Evolutionary conservation across 2,329 filamentous ascomycete species (phyloP).

Genomic region (Paraconiothyrium brasiliense): DNA sequence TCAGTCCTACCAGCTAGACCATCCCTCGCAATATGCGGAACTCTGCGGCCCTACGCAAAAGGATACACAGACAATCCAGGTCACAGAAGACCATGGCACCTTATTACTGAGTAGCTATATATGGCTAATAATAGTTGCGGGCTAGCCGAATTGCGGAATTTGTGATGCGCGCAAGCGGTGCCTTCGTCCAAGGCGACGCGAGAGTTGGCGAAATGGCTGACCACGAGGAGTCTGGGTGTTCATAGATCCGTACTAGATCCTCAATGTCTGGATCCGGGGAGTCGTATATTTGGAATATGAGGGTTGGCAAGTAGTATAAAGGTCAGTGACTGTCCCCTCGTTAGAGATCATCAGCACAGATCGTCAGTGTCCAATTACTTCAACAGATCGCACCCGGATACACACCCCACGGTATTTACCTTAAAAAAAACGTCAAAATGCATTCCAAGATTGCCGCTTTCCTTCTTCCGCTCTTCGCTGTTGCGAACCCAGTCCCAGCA

Average conservation of each 20-base stretch:
- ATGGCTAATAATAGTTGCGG: conserved; percentile 36
- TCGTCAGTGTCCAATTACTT: conserved; percentile 33
- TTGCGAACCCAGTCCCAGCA: conserved; percentile 38
- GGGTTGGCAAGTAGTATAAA: conserved; percentile 37
- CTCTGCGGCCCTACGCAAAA: conserved; percentile 30
- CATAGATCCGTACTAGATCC: conserved; percentile 19
- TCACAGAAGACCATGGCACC: conserved; percentile 27
- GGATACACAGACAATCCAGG: conserved; percentile 25
- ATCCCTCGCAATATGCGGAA: conserved; percentile 35
- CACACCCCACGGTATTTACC: conserved; percentile 17
- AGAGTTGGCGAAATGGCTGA: conserved; percentile 28
- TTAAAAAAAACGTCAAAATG: conserved; percentile 32
- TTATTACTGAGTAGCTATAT: conserved; percentile 31
- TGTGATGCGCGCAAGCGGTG: conserved; percentile 28
- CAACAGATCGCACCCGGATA: conserved; percentile 20
- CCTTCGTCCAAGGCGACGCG: conserved; percentile 20
- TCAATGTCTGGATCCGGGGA: conserved; percentile 12
- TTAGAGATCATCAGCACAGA: conserved; percentile 38
- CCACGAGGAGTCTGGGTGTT: conserved; percentile 3
- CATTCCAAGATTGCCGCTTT: conserved; percentile 41
- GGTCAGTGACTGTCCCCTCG: conserved; percentile 20
- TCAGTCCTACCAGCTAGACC: conserved; percentile 20
- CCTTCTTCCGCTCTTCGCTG: conserved; percentile 40
- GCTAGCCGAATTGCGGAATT: conserved; percentile 28
- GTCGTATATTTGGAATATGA: conserved; percentile 15